Conservation (phyloP, 2,329 filamentous ascomycete species). For the Colletotrichum sansevieriae region DNA sequence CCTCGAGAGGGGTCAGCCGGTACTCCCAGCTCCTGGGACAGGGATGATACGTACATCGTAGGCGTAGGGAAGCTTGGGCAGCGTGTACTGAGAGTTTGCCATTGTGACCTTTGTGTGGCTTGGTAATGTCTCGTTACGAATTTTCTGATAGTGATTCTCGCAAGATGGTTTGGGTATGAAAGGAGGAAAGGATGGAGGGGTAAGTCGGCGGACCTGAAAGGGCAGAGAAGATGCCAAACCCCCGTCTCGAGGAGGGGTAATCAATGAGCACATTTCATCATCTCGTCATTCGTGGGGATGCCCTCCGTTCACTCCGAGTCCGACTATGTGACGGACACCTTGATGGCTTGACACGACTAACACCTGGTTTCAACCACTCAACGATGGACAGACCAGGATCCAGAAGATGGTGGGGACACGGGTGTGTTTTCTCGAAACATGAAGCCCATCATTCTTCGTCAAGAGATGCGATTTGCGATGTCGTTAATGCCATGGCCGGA, state of each 20-base stretch:
- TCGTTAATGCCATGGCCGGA: background rate
- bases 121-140: background rate
- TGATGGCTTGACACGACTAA: conserved; percentile 25
- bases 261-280: conserved; percentile 38
- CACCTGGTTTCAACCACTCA: background rate
- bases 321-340: conserved; percentile 38
- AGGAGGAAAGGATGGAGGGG: conserved; percentile 11
- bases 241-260: conserved; percentile 21
- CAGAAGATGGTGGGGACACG: background rate
- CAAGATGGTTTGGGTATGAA: background rate
- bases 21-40: too few species aligned
- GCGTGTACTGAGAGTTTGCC: conserved; percentile 64
- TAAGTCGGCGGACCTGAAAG: background rate
- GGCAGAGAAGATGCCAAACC: background rate
- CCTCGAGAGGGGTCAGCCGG: conserved; percentile 55
- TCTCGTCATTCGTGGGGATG: conserved; percentile 11
- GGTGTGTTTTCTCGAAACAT: background rate
- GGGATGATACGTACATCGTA: conserved; percentile 70
- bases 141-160: background rate
- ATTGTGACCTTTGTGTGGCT: conserved; percentile 44
- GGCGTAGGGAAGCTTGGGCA: conserved; percentile 76
- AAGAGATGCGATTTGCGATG: background rate
- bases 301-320: conserved; percentile 12
- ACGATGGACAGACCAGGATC: background rate
- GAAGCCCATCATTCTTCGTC: background rate